Evolutionary conservation across 306 rosid genomes (phyloP), one percentile per base, ranked within the genome.

Genomic region (Amphicarpaea edgeworthii): DNA sequence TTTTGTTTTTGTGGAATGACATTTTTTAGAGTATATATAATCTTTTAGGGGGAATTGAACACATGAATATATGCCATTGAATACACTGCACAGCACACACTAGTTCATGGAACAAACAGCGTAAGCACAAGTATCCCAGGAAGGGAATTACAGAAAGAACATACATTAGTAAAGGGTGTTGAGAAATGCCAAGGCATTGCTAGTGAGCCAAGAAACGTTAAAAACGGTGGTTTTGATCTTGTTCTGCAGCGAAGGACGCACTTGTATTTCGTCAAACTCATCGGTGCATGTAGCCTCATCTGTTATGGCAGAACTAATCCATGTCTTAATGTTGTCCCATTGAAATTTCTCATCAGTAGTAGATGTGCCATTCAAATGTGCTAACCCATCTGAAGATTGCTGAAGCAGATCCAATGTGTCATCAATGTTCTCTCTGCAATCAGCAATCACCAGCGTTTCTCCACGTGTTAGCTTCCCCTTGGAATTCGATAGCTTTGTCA

Each of bases 271-370:
- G 16, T 77, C 82, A 26, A 82, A 70, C 28, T 78, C 88, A 75
- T 87, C 88, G 3, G 42, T 83, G 70, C 91, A 88, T 0, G 89
- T 88, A 11, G 0, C 0, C 7, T 58, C 84, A 32, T 86, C 69
- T 0, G 91, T 88, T 19, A 85, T 61, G 40, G 87, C 86, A 6
- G 87, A 77, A 59, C 91, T 88, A 73, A 85, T 68, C 89, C 91
- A 88, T 2, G 91, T 88, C 75, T 83, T 76, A 3, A 88, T 85
- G 28, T 19, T 70, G 15, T 28, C 70, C 82, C 86, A 74, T 34
- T 76, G 66, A n/a, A 37, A 72, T 6, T 3, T 58, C 0, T 68
- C 72, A 7, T 75, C 30, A 3, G 0, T 2, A 0, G 51, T 63
- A 5, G 2, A 12, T 1, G 75, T 58, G 0, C 83, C 88, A 3